Evolutionary conservation across 2,329 filamentous ascomycete genomes (phyloP), one percentile per base, ranked within the genome.

Genomic region (Helotiales sp.): DNA sequence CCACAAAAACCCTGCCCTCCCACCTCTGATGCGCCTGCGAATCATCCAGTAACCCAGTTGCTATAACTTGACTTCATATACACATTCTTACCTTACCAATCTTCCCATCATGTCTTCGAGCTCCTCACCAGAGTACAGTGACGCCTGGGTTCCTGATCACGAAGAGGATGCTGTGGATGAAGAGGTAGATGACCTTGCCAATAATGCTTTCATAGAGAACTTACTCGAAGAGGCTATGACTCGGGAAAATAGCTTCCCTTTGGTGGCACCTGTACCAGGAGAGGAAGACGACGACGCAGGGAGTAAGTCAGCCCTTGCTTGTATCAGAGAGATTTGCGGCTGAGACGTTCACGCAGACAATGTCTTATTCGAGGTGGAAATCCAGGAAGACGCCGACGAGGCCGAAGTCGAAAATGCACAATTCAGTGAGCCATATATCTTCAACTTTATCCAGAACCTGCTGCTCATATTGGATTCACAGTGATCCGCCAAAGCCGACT

Each of bases 371-470:
- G 40, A 64, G 24, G 62, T 62, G 2, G 66, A 69, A 20, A 62
- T 58, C 8, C 47, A 68, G 17, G 65, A 65, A 15, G 64, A 68
- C 49, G 50, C 59, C 28, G 63, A 66, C 58, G 70, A 58, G 17
- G 60, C 11, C 37, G 59, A 15, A 49, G 60, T n/a, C 45, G 65
- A 30, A 22, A 20, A 50, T 15, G 69, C 70, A 52, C 75, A 79
- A 76, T 75, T 75, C 64, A 75, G 75, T 78, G 70, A 68, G 80
- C 55, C 74, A 82, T 54, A 70, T 32, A 66, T 68, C 62, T 69
- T 69, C 60, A 71, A 64, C 60, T 65, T 72, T 30, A 54, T 73
- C 61, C 70, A 71, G 59, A 72, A 64, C 63, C 64, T 75, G 28
- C 67, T 73, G 67, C 74, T 75, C 64, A 76, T 74, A 69, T 54